These are phyloP conservation scores for Biscogniauxia mediterranea DNA, from an alignment of 2,329 filamentous ascomycete genomes.

Conservation along the genomic window DNA sequence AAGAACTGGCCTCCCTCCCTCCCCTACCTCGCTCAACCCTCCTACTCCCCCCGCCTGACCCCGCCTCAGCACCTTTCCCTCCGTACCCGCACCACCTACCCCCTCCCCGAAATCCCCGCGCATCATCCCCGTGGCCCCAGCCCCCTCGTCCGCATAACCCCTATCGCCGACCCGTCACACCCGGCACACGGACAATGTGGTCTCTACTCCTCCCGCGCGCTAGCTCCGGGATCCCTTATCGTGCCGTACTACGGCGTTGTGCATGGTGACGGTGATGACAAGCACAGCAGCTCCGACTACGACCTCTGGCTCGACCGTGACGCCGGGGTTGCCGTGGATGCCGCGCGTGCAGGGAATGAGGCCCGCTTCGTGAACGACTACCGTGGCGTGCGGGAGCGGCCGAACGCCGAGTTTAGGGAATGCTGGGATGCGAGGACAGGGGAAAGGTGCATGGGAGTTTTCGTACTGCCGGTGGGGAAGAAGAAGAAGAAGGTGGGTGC, in stretches of 20 bases:
- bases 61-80: slow-evolving; percentile 41
- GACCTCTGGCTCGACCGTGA: slow-evolving; percentile 63
- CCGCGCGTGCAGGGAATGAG: slow-evolving; percentile 58
- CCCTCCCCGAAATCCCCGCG: slow-evolving; percentile 33
- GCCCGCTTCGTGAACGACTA: slow-evolving; percentile 68
- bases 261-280: slow-evolving; percentile 34
- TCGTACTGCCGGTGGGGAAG: slow-evolving; percentile 49
- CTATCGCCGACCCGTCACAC: slow-evolving; percentile 50
- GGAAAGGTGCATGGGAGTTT: slow-evolving; percentile 46
- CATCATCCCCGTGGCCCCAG: slow-evolving; percentile 43
- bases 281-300: slow-evolving; percentile 54
- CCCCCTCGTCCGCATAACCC: slow-evolving; percentile 51
- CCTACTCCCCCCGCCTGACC: slow-evolving; percentile 46
- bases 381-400: slow-evolving; percentile 51
- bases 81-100: slow-evolving; percentile 32
- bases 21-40: slow-evolving; percentile 51
- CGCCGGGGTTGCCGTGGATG: slow-evolving; percentile 58
- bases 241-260: slow-evolving; percentile 61
- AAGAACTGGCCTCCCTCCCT: slow-evolving; percentile 58
- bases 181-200: slow-evolving; percentile 59
- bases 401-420: slow-evolving; percentile 59
- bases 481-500: slow-evolving; percentile 30
- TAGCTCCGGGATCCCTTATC: slow-evolving; percentile 55
- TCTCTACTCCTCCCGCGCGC: slow-evolving; percentile 55
- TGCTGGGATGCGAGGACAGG: slow-evolving; percentile 53